Conservation (phyloP, 129 eudicot genomes). For the Lactuca saligna region DNA sequence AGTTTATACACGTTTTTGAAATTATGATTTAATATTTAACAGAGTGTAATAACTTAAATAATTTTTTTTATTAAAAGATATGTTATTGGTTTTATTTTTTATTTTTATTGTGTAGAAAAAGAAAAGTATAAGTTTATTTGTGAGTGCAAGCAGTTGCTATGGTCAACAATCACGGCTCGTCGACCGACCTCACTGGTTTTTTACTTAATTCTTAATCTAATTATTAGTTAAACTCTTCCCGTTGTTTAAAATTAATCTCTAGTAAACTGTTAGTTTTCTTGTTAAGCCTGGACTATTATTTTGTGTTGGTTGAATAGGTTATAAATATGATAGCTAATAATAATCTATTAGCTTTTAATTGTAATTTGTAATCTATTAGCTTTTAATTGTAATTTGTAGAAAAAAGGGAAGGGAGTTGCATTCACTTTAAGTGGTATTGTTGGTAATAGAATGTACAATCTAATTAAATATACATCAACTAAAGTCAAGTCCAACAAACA, state of each 20-base stretch:
- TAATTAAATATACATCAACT: too few relatives aligned
- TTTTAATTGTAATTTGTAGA: too few relatives aligned
- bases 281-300: background rate
- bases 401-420: background rate
- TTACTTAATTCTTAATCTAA: too few relatives aligned
- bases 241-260: background rate
- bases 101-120: background rate
- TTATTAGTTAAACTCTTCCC: too few relatives aligned
- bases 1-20: too few relatives aligned
- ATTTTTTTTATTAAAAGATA: too few relatives aligned
- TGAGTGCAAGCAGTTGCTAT: background rate
- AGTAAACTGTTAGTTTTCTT: background rate
- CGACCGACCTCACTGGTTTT: background rate
- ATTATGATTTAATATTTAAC: too few relatives aligned
- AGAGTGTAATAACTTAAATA: too few relatives aligned
- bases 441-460: too few relatives aligned
- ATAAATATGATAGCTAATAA: background rate
- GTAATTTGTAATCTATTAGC: background rate
- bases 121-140: background rate
- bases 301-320: background rate
- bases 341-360: background rate
- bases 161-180: background rate
- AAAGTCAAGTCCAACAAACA: too few relatives aligned
- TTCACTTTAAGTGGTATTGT: background rate
- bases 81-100: background rate